Evolutionary conservation across 345 rosid genomes (phyloP), one percentile per base, ranked within the genome.

Genomic region (Erysimum cheiranthoides): DNA sequence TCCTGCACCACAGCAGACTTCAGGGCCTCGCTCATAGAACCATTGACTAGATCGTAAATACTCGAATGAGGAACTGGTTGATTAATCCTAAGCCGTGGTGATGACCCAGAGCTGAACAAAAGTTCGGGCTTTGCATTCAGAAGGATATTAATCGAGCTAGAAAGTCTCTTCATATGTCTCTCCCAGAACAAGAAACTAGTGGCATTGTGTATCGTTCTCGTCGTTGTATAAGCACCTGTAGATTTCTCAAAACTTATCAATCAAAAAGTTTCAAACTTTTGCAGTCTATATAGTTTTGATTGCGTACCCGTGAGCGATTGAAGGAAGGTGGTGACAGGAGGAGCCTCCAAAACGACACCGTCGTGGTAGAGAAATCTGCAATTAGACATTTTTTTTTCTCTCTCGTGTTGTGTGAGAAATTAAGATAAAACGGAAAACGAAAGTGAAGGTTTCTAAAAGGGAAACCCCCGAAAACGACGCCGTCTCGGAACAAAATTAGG

Each of bases 191-290:
- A 77, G 73, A 92, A 73, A 42, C 80, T 79, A 14, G 85, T 57
- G 4, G 70, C 86, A 50, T 66, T 83, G 80, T 81, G 71, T 78
- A 84, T 86, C 34, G 99, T 89, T 50, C 97, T 85, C 6, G 99
- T 82, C 71, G 93, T 89, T 5, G 97, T 87, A 86, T 90, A 90
- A 21, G 96, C 90, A 39, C 98, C 97, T 89, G 83, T n/a, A 50
- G 11, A 25, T 12, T 14, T 25, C 73, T 36, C 65, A 45, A 35
- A 36, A 12, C 34, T 47, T 8, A 42, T 16, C 6, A 58, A 39
- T 7, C 49, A 27, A 76, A 69, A 75, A 60, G 1, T 2, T 52
- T 40, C 14, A 40, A 61, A 60, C 50, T 61, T 62, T 11, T 53
- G 14, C 74, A n/a, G 10, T 57, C 39, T 73, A 35, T 43, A 4